phyloP scores from a whole-genome alignment of 1,284 basidiomycete species.

The Microbotryum scabiosae region DNA sequence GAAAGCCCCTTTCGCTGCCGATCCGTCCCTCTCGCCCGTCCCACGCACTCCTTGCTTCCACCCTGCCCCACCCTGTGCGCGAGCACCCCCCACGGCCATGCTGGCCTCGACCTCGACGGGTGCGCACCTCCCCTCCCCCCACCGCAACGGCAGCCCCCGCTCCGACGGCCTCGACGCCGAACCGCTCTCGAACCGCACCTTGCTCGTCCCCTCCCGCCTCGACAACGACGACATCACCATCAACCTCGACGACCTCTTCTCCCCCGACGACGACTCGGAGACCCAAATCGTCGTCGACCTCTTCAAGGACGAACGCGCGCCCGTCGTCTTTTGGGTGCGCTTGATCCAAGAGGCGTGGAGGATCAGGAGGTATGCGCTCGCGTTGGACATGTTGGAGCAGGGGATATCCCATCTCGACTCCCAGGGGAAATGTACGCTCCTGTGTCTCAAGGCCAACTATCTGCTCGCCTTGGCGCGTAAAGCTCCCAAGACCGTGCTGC shows the following conservation, averaged over 20 bases:
- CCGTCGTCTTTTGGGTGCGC: constrained; percentile 62
- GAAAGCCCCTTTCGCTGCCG: no score
- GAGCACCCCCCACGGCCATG: not conserved
- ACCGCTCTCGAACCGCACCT: not conserved
- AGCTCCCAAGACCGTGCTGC: constrained; percentile 68
- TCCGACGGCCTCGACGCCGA: not conserved
- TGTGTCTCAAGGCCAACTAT: constrained; percentile 72
- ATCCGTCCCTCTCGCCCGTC: no score
- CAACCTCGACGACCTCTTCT: constrained; percentile 58
- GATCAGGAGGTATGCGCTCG: constrained; percentile 56
- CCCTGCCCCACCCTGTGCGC: no score
- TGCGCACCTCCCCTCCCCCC: no score
- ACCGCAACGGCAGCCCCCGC: not conserved
- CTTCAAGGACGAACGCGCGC: constrained; percentile 58
- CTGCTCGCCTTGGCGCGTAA: constrained; percentile 64
- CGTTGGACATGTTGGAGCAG: constrained; percentile 56
- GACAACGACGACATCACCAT: constrained; percentile 58
- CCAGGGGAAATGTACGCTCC: constrained; percentile 48
- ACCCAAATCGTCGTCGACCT: constrained; percentile 61
- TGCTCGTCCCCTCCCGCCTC: constrained; percentile 13
- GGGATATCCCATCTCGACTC: constrained; percentile 44
- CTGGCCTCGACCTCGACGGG: not conserved
- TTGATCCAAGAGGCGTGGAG: constrained; percentile 70
- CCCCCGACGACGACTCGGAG: constrained; percentile 49
- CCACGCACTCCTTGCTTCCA: no score